These are phyloP conservation scores for Lactifluus piperatus DNA, from an alignment of 768 basidiomycete genomes.

Conservation along the genomic window DNA sequence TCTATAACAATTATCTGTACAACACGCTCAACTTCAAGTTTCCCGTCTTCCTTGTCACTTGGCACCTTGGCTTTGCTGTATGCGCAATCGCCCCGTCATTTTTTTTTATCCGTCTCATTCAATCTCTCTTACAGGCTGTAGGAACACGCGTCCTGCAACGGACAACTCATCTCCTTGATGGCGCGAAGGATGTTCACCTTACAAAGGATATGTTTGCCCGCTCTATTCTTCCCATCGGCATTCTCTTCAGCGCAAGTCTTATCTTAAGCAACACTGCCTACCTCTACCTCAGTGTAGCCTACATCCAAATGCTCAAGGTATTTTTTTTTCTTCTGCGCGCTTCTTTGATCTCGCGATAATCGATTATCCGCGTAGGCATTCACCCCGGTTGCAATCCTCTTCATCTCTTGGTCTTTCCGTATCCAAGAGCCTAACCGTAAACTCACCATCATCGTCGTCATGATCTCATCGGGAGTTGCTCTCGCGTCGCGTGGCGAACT, in stretches of 20 bases:
- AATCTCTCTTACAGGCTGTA: slow-evolving; percentile 39
- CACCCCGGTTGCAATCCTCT: slow-evolving; percentile 78
- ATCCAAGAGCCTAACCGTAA: slow-evolving; percentile 82
- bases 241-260: slow-evolving; percentile 88
- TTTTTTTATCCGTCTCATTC: not conserved
- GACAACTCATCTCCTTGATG: slow-evolving; percentile 75
- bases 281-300: slow-evolving; percentile 83
- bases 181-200: slow-evolving; percentile 70
- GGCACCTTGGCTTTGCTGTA: slow-evolving; percentile 63
- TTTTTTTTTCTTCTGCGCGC: slow-evolving; percentile 11
- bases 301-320: slow-evolving; percentile 96
- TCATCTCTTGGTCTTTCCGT: slow-evolving; percentile 88
- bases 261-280: slow-evolving; percentile 91
- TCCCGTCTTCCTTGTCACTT: slow-evolving; percentile 91
- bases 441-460: slow-evolving; percentile 73
- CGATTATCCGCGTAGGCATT: slow-evolving; percentile 56
- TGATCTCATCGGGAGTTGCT: slow-evolving; percentile 88
- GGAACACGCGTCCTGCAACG: slow-evolving; percentile 82
- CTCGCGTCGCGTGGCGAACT: slow-evolving; percentile 87
- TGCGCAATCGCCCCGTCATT: too few species aligned
- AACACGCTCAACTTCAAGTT: slow-evolving; percentile 76
- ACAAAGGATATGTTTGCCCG: slow-evolving; percentile 67
- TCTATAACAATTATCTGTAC: slow-evolving; percentile 92
- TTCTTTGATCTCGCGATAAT: not conserved
- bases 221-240: slow-evolving; percentile 87